Evolutionary conservation across 352 stramenopile genomes (phyloP).

Genomic region (Aphanomyces stellatus): DNA sequence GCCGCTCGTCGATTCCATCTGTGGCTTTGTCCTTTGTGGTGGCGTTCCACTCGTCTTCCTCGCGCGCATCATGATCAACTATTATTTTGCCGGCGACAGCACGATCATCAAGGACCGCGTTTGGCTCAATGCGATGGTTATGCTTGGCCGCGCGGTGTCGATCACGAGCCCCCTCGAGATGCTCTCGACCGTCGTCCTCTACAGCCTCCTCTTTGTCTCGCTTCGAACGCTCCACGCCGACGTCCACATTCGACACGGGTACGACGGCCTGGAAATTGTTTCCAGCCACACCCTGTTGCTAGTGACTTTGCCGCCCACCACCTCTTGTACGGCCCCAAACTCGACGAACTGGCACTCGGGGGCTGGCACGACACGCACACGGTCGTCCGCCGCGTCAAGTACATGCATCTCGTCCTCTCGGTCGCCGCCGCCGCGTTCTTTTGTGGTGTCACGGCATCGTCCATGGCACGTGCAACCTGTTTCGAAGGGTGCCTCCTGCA

Average conservation of each 20-base stretch:
- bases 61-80: not conserved
- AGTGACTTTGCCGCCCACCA: too few species aligned
- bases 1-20: not conserved
- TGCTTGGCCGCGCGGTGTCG: not conserved
- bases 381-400: too few species aligned
- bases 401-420: not conserved
- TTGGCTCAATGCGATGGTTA: conserved; percentile 6
- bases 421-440: not conserved
- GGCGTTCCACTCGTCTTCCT: not conserved
- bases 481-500: not conserved
- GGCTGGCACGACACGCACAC: too few species aligned
- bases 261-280: too few species aligned
- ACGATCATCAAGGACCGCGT: not conserved
- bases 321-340: too few species aligned
- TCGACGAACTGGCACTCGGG: too few species aligned
- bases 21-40: not conserved
- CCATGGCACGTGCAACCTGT: not conserved
- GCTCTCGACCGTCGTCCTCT: not conserved
- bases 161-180: not conserved
- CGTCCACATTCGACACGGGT: not conserved
- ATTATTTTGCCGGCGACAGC: not conserved
- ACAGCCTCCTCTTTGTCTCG: conserved; percentile 4
- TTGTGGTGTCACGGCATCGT: not conserved
- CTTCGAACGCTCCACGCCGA: not conserved
- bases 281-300: too few species aligned